Conservation (phyloP, 2,329 filamentous ascomycete species). For the Rugonectria rugulosa region DNA sequence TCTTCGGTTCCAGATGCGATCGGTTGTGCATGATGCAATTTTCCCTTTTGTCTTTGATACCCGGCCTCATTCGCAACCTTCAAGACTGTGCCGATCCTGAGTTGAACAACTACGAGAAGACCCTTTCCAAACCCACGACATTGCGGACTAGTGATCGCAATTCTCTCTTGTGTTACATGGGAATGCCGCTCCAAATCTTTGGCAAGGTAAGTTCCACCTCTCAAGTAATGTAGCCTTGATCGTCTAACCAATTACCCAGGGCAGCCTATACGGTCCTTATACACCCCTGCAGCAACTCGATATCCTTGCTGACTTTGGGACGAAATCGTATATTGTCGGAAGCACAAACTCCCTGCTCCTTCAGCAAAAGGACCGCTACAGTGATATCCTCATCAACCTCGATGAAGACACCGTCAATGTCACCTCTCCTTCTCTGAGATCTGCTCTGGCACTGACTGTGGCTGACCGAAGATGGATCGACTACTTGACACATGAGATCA, state of each 20-base stretch:
- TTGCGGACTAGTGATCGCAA: conserved; percentile 89
- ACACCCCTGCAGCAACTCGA: conserved; percentile 96
- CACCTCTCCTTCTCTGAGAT: conserved; percentile 78
- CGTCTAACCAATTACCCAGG: conserved; percentile 55
- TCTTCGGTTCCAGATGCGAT: conserved; percentile 97
- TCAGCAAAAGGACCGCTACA: conserved; percentile 94
- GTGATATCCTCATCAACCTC: conserved; percentile 94
- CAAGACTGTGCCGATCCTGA: conserved; percentile 96
- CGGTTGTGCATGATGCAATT: conserved; percentile 98
- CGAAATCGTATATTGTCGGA: conserved; percentile 96
- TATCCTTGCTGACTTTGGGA: conserved; percentile 88
- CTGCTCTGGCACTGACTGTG: conserved; percentile 78
- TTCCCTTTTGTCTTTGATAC: conserved; percentile 93
- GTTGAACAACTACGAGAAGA: conserved; percentile 82
- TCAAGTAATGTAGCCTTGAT: neutral
- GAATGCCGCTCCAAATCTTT: conserved; percentile 92
- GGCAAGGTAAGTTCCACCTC: conserved; percentile 70
- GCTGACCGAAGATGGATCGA: conserved; percentile 97
- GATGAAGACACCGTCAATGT: conserved; percentile 89
- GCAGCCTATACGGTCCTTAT: conserved; percentile 94
- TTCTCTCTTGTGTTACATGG: conserved; percentile 93
- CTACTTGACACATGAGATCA: conserved; percentile 89
- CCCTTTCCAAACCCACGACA: conserved; percentile 78
- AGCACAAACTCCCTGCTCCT: conserved; percentile 94
- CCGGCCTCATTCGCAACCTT: conserved; percentile 88